Evolutionary conservation across 345 rosid genomes (phyloP).

Genomic region (Bruguiera parviflora): DNA sequence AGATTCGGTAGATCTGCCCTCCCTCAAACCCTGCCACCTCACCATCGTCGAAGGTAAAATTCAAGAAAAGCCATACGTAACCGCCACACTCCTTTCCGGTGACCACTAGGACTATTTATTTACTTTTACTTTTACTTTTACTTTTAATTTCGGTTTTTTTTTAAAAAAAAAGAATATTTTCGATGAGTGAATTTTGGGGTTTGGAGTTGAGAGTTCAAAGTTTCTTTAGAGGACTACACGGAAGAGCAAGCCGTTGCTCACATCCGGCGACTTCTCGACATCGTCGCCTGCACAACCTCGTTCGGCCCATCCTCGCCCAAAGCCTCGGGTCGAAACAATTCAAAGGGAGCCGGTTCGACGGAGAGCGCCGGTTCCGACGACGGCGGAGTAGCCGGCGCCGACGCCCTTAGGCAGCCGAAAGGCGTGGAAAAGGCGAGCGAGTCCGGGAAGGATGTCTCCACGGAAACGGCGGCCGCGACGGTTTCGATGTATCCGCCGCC

Average conservation of each 20-base stretch:
- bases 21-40: conserved; percentile 90
- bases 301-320: conserved; percentile 47
- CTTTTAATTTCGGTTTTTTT: too few relatives aligned
- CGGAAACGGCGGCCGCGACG: conserved; percentile 12
- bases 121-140: too few relatives aligned
- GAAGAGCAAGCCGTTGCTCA: conserved; percentile 28
- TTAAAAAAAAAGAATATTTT: too few relatives aligned
- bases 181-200: neutral
- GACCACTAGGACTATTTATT: neutral
- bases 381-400: neutral
- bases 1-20: conserved; percentile 70
- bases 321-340: conserved; percentile 33
- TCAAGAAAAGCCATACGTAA: conserved; percentile 1
- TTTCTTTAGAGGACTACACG: conserved; percentile 28
- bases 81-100: neutral
- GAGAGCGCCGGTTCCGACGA: conserved; percentile 2
- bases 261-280: conserved; percentile 34
- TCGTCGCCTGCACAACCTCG: conserved; percentile 32
- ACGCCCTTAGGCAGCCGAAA: conserved; percentile 16
- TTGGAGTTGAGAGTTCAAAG: neutral
- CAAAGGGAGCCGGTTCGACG: conserved; percentile 5
- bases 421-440: conserved; percentile 7
- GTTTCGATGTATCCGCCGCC: conserved; percentile 28
- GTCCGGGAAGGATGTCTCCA: conserved; percentile 18
- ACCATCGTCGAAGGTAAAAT: conserved; percentile 56